A percentile compares a stretch with the other conserved stretches of the same genome.
Conservation (phyloP, 805 yeast species). For the Candida caryicola region DNA sequence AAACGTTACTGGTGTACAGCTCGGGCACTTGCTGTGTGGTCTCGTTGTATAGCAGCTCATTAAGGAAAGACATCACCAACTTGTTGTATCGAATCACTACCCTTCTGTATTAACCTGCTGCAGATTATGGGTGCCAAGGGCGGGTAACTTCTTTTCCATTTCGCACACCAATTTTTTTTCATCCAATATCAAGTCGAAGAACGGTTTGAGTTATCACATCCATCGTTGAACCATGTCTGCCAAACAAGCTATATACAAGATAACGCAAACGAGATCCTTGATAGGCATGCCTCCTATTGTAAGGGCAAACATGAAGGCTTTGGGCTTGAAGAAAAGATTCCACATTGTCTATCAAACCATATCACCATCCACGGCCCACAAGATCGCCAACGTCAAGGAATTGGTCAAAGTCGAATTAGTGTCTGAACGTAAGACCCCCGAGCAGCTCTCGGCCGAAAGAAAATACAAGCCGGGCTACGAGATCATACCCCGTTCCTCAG, state of each 20-base stretch:
- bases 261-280: slow-evolving; percentile 76
- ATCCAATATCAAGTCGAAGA: no score
- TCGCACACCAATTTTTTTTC: neutral
- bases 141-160: neutral
- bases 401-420: slow-evolving; percentile 77
- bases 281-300: slow-evolving; percentile 77
- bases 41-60: no score
- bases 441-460: slow-evolving; percentile 53
- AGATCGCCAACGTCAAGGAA: slow-evolving; percentile 79
- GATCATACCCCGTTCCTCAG: slow-evolving; percentile 1
- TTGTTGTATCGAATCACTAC: no score
- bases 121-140: no score
- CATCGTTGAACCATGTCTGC: slow-evolving; percentile 12
- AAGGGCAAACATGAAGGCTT: slow-evolving; percentile 60
- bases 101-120: no score
- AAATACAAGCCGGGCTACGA: slow-evolving; percentile 64
- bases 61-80: no score
- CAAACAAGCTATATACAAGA: slow-evolving; percentile 40
- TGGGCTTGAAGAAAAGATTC: slow-evolving; percentile 77
- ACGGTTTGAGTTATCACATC: no score
- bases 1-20: no score
- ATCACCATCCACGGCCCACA: slow-evolving; percentile 80
- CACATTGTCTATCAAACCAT: slow-evolving; percentile 70
- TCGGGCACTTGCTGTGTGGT: no score
- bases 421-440: slow-evolving; percentile 47